These are phyloP conservation scores for Annulohypoxylon nitens DNA, from an alignment of 495 filamentous ascomycete species.

Conservation along the genomic window DNA sequence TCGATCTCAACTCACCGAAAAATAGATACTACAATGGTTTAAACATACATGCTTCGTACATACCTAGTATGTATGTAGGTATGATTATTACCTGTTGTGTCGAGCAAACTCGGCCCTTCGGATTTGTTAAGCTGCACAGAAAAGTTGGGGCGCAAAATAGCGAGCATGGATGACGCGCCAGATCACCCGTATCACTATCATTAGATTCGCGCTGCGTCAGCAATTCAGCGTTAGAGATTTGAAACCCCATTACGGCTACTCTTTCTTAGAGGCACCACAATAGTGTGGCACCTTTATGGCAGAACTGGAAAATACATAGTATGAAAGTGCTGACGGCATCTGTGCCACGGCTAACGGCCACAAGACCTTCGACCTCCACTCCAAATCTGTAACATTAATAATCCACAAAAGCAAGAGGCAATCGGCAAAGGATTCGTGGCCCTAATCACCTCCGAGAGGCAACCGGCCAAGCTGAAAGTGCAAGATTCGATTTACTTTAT, in stretches of 20 bases:
- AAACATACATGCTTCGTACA: conserved; percentile 4
- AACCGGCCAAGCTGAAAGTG: conserved; percentile 27
- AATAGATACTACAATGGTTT: conserved; percentile 1
- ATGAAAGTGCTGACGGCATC: conserved; percentile 41
- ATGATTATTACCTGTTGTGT: background rate
- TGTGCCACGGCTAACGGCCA: conserved; percentile 25
- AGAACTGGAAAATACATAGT: background rate
- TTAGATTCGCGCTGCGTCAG: conserved; percentile 32
- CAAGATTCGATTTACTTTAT: conserved; percentile 11
- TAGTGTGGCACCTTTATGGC: conserved; percentile 13
- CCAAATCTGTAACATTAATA: conserved; percentile 32
- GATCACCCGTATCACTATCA: conserved; percentile 29
- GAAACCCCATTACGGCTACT: conserved; percentile 6
- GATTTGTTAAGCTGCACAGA: conserved; percentile 18
- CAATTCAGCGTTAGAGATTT: conserved; percentile 11
- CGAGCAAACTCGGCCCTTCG: conserved; percentile 25
- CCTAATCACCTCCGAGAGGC: conserved; percentile 27
- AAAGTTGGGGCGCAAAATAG: conserved; percentile 5
- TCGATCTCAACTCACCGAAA: conserved; percentile 23
- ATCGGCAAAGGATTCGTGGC: conserved; percentile 31
- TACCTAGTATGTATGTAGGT: conserved; percentile 16
- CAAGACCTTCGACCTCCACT: conserved; percentile 11
- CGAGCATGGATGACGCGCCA: conserved; percentile 25
- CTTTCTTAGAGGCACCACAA: background rate
- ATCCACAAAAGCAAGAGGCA: conserved; percentile 11